These are phyloP conservation scores for Centella asiatica DNA, from an alignment of 129 eudicot species.

Conservation along the genomic window DNA sequence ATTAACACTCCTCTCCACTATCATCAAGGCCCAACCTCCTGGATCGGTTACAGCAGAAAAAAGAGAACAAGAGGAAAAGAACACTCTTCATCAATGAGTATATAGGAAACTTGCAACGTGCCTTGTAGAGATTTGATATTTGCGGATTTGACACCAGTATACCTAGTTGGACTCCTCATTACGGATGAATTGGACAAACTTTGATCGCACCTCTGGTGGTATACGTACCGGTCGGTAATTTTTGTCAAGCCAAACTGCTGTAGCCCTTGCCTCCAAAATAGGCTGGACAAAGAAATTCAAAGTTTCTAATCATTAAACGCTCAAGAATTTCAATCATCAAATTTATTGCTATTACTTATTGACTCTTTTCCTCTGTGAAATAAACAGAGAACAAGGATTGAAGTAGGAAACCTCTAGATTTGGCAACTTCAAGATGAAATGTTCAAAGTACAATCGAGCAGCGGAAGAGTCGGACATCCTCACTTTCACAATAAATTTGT, in stretches of 20 bases:
- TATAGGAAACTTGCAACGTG: not conserved
- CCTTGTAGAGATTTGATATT: not conserved
- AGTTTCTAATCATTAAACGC: too few relatives aligned
- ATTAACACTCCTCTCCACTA: not conserved
- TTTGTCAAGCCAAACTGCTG: constrained; percentile 90
- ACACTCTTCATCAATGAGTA: constrained; percentile 14
- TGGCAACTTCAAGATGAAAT: constrained; percentile 67
- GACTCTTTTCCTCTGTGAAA: not conserved
- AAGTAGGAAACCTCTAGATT: constrained; percentile 49
- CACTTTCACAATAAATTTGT: constrained; percentile 53
- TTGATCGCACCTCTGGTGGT: constrained; percentile 64
- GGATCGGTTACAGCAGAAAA: not conserved
- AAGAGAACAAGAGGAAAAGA: not conserved
- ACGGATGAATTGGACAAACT: constrained; percentile 46
- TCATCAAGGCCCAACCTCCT: not conserved
- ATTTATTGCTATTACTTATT: not conserved
- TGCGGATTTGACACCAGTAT: not conserved
- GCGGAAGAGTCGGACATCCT: constrained; percentile 70
- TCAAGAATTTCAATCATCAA: not conserved
- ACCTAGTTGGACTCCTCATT: constrained; percentile 28
- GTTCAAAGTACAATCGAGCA: constrained; percentile 76
- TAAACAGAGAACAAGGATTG: not conserved
- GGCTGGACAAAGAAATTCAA: constrained; percentile 39
- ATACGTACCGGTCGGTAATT: constrained; percentile 80
- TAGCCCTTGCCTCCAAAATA: constrained; percentile 73